A percentile compares a stretch with the other conserved stretches of the same genome.
phyloP scores from a whole-genome alignment of 2,329 filamentous ascomycete species.

The Aspergillus versicolor region DNA sequence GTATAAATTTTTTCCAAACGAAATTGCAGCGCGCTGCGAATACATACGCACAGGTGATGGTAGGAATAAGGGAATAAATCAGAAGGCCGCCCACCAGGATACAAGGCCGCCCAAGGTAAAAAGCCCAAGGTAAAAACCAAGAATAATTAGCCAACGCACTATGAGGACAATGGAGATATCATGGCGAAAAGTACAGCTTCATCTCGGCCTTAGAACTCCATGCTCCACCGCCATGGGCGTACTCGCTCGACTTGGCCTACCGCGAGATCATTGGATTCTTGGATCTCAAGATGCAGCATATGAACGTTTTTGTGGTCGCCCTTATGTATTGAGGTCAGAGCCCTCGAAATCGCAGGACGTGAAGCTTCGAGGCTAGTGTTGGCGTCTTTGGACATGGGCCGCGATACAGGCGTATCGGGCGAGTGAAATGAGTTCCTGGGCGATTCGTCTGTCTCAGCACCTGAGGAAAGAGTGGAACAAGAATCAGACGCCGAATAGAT shows the following conservation, averaged over 20 bases:
- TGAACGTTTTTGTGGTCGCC: constrained; percentile 35
- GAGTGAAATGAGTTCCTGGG: constrained; percentile 29
- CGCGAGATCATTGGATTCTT: constrained; percentile 29
- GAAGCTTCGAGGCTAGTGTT: constrained; percentile 30
- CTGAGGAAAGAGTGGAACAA: constrained; percentile 28
- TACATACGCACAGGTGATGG: constrained; percentile 6
- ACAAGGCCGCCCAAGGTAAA: constrained; percentile 2
- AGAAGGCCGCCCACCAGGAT: neutral
- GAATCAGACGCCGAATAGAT: constrained; percentile 33
- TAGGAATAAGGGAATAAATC: neutral
- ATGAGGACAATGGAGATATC: neutral
- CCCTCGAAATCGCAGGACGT: constrained; percentile 32
- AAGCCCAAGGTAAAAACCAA: constrained; percentile 2
- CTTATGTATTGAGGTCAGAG: constrained; percentile 33
- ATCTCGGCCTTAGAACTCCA: constrained; percentile 37
- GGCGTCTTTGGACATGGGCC: constrained; percentile 37
- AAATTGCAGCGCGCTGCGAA: constrained; percentile 3
- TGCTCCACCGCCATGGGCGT: constrained; percentile 45
- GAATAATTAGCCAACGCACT: constrained; percentile 1
- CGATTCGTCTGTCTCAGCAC: constrained; percentile 29
- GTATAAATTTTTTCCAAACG: constrained; percentile 3
- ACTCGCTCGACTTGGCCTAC: constrained; percentile 34
- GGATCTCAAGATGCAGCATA: constrained; percentile 38
- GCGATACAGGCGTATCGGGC: constrained; percentile 37
- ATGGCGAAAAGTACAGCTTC: neutral